Conservation (phyloP, 345 rosid species). For the Draba incana region DNA sequence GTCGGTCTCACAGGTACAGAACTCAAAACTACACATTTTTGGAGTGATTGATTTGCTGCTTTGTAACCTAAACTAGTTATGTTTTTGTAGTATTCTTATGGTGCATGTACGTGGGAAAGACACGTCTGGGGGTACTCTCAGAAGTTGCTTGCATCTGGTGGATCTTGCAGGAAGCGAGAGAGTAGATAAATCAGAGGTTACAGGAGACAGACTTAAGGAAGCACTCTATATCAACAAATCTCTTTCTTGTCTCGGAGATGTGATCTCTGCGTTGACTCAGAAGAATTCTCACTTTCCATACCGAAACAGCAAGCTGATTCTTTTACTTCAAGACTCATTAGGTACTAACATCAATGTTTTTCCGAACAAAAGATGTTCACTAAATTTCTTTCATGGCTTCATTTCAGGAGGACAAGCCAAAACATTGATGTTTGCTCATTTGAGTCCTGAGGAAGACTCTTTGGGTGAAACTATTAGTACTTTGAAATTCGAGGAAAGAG, state of each 20-base stretch:
- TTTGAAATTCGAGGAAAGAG: slow-evolving; percentile 88
- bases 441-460: slow-evolving; percentile 87
- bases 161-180: slow-evolving; percentile 99
- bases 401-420: slow-evolving; percentile 93
- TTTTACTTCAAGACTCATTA: slow-evolving; percentile 89
- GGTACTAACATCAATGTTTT: slow-evolving; percentile 45
- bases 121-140: slow-evolving; percentile 62
- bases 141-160: slow-evolving; percentile 89
- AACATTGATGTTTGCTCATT: slow-evolving; percentile 91
- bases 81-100: slow-evolving; percentile 66
- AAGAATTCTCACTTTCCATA: slow-evolving; percentile 90
- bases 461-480: slow-evolving; percentile 84
- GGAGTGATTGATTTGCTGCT: background rate
- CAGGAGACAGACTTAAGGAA: slow-evolving; percentile 92
- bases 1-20: slow-evolving; percentile 89
- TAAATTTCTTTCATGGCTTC: background rate
- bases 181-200: slow-evolving; percentile 91
- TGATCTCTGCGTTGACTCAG: slow-evolving; percentile 84
- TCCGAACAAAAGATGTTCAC: slow-evolving; percentile 1
- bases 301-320: slow-evolving; percentile 96
- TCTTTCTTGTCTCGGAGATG: slow-evolving; percentile 94
- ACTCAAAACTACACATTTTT: slow-evolving; percentile 21
- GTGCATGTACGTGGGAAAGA: slow-evolving; percentile 87
- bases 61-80: background rate
- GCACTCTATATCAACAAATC: slow-evolving; percentile 92